phyloP scores from a whole-genome alignment of 768 basidiomycete species.

The Tricholoma saponaceum region DNA sequence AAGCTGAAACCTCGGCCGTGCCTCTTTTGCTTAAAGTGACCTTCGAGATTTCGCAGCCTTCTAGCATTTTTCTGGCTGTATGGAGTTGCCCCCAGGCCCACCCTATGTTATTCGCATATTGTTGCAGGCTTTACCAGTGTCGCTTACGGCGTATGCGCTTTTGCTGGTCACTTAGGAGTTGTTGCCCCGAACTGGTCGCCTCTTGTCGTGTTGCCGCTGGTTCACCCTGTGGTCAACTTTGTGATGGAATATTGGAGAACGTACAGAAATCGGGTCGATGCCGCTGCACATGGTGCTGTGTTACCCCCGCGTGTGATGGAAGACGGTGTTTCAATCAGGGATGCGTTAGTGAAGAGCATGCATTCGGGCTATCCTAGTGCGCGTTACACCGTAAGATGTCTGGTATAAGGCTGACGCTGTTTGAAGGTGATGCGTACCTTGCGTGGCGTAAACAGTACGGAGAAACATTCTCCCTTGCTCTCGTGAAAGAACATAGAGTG shows the following conservation, averaged over 20 bases:
- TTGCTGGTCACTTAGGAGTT: background rate
- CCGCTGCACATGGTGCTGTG: constrained; percentile 29
- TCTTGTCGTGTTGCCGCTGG: background rate
- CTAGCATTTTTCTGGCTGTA: too few species aligned
- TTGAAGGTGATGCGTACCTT: background rate
- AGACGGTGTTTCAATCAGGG: constrained; percentile 18
- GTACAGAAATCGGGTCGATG: constrained; percentile 2
- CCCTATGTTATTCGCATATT: background rate
- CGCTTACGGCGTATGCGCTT: background rate
- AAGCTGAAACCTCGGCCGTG: too few species aligned
- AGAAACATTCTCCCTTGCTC: constrained; percentile 20
- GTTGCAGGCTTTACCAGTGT: background rate
- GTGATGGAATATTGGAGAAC: background rate
- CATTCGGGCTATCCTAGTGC: constrained; percentile 31
- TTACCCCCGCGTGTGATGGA: constrained; percentile 27
- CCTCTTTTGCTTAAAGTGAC: too few species aligned
- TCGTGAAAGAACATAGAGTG: constrained; percentile 30
- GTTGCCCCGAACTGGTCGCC: background rate
- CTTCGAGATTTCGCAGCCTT: too few species aligned
- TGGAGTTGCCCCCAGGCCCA: background rate
- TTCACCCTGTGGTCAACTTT: background rate
- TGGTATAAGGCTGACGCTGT: background rate
- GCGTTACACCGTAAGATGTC: constrained; percentile 1
- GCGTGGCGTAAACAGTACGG: constrained; percentile 20
- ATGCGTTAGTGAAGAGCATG: constrained; percentile 17